phyloP scores from a whole-genome alignment of 1,284 basidiomycete species.

The Apiotrichum montevideense region DNA sequence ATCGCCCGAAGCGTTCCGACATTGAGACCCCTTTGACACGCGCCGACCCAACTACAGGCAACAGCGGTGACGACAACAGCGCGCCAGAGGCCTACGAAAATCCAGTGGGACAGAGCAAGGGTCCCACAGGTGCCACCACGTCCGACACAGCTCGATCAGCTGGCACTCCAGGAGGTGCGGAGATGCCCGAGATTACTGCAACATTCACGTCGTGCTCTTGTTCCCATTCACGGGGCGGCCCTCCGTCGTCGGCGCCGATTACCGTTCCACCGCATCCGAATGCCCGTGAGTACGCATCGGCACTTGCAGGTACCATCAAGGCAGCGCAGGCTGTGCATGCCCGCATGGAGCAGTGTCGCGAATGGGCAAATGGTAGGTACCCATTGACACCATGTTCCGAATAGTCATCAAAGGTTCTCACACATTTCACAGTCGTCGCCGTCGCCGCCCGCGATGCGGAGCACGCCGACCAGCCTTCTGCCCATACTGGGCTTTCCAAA shows the following conservation, averaged over 20 bases:
- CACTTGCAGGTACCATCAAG: background rate
- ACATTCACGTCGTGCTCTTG: background rate
- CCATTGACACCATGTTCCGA: too few relatives aligned
- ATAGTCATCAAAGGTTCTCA: background rate
- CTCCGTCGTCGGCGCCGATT: background rate
- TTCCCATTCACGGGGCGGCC: background rate
- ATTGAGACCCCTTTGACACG: too few relatives aligned
- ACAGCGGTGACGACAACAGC: too few relatives aligned
- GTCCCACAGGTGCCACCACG: too few relatives aligned
- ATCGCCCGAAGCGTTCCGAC: too few relatives aligned
- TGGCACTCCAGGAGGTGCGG: background rate
- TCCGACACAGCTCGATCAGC: background rate
- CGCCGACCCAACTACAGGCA: too few relatives aligned
- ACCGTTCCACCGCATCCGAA: background rate
- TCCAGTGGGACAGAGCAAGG: too few relatives aligned
- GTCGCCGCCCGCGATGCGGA: conserved; percentile 7
- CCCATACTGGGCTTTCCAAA: too few relatives aligned
- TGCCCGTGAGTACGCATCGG: background rate
- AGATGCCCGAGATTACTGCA: background rate
- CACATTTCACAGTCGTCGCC: conserved; percentile 2
- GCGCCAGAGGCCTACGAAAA: too few relatives aligned
- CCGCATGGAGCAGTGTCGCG: conserved; percentile 10
- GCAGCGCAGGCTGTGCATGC: background rate
- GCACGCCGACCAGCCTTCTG: background rate
- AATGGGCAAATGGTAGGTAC: conserved; percentile 6